A percentile compares a stretch with the other conserved stretches of the same genome.
Conservation (phyloP, 108 stramenopile genomes). For the Pseudonitzschia pungens region DNA sequence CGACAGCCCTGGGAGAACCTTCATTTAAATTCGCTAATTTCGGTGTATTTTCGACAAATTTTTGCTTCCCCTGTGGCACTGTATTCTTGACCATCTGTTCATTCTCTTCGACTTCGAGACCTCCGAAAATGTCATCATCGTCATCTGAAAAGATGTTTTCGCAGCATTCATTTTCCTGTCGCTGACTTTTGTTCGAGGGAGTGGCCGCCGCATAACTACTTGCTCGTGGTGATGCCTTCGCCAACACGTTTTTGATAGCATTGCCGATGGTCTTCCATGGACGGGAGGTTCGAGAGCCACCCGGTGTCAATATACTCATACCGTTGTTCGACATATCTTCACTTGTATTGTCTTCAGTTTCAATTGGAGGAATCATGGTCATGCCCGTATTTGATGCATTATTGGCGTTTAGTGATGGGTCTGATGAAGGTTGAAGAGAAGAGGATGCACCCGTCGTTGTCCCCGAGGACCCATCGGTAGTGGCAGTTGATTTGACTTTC, state of each 20-base stretch:
- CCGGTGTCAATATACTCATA: slow-evolving; percentile 11
- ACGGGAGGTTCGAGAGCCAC: slow-evolving; percentile 15
- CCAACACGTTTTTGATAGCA: slow-evolving; percentile 30
- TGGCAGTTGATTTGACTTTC: slow-evolving; percentile 9
- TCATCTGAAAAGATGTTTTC: slow-evolving; percentile 22
- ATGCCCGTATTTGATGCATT: not conserved
- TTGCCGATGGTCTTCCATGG: slow-evolving; percentile 13
- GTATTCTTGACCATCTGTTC: not conserved
- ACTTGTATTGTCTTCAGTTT: slow-evolving; percentile 8
- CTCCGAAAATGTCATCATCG: slow-evolving; percentile 41
- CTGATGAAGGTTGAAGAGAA: not conserved
- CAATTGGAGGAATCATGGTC: slow-evolving; percentile 8
- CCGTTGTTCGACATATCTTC: slow-evolving; percentile 22
- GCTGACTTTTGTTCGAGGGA: not conserved
- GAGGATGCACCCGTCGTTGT: not conserved
- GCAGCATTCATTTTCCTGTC: not conserved
- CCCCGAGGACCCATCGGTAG: slow-evolving; percentile 19
- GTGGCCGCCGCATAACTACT: not conserved
- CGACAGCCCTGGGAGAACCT: not conserved
- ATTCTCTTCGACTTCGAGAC: slow-evolving; percentile 28
- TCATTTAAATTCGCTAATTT: not conserved
- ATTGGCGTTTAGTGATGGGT: not conserved
- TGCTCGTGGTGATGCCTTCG: slow-evolving; percentile 28
- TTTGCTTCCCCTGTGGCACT: not conserved
- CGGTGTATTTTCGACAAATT: not conserved